Base-by-base conservation (phyloP, 352 stramenopile species). In the Globisporangium okanoganense region DNA sequence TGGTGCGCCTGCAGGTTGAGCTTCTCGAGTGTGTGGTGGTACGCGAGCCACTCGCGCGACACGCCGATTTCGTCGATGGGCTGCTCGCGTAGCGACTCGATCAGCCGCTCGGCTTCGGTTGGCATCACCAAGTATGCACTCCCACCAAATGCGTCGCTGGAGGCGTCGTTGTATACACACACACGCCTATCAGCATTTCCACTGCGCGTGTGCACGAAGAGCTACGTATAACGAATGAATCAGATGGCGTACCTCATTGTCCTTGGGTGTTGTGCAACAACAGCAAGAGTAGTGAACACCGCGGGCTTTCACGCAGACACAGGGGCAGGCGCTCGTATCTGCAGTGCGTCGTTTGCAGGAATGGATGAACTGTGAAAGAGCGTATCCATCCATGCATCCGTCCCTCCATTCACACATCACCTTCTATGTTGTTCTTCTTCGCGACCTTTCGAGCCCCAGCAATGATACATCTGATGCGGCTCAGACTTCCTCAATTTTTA, bases 1-100 rank as follows among this genome's bases (percentile, higher is more conserved):
- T 97, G 92, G 58, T 97, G 90, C 29, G 91, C 87, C 65, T 98
- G 93, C 10, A 98, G 53, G 57, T 98, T 98, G 48, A 98, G 69
- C 66, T 97, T 97, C 66, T 98, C 88, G 53, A 98, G 75, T 10
- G 61, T 61, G 49, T 92, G 70, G 66, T 98, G 91, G 62, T 98
- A 79, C 31, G 83, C 56, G 41, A 98, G 82, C 91, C 94, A 98
- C 47, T 75, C 59, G 2, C 65, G 67, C 7, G 67, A 70, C 22
- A 54, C 35, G 3, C 90, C 91, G 49, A 97, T 82, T 5, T 67
- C 59, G 7, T 89, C 75, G 2, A 92, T 47, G 0, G 70, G 65
- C 62, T 95, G 78, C 36, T 82, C 69, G 25, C 67, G 45, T 20
- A 97, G 62, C 13, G 68, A 63, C 61, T 97, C 85, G n/a, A 97